phyloP scores from a whole-genome alignment of 164 flowering plant genomes.

The Piper longum region DNA sequence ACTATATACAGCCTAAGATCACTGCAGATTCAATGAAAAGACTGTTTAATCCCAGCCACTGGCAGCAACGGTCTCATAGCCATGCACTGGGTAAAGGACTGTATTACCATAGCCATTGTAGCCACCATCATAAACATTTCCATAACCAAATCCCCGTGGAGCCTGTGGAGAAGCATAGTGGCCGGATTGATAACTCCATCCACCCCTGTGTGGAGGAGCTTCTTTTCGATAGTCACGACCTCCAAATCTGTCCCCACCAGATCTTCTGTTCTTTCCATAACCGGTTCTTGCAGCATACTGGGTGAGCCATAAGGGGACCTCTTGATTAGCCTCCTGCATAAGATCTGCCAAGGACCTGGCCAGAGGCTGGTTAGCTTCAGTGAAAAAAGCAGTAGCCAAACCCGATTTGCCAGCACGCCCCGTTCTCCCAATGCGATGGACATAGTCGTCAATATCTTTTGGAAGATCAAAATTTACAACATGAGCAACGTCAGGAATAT shows the following conservation, averaged over 20 bases:
- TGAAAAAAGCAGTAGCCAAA: slow-evolving; percentile 56
- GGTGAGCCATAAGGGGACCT: slow-evolving; percentile 48
- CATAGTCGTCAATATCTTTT: slow-evolving; percentile 54
- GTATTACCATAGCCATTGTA: neutral
- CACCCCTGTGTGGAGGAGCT: neutral
- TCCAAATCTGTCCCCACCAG: slow-evolving; percentile 30
- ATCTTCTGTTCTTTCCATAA: slow-evolving; percentile 17
- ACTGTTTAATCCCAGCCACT: slow-evolving; percentile 26
- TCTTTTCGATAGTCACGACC: slow-evolving; percentile 34
- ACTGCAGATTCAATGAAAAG: slow-evolving; percentile 1
- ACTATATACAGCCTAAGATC: slow-evolving; percentile 4
- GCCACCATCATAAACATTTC: slow-evolving; percentile 1
- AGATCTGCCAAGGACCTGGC: slow-evolving; percentile 40
- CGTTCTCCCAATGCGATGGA: slow-evolving; percentile 64
- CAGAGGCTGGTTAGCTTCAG: slow-evolving; percentile 27
- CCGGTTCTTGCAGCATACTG: slow-evolving; percentile 22
- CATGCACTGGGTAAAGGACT: neutral
- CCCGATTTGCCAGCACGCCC: slow-evolving; percentile 72
- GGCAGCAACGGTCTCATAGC: slow-evolving; percentile 17
- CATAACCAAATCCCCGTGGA: neutral
- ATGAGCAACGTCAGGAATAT: slow-evolving; percentile 58
- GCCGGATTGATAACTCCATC: slow-evolving; percentile 7
- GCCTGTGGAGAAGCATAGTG: slow-evolving; percentile 3
- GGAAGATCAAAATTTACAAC: slow-evolving; percentile 71
- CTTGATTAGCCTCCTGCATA: slow-evolving; percentile 59